phyloP scores from a whole-genome alignment of 2,329 filamentous ascomycete species.

The Neophaeococcomyces mojaviensis region DNA sequence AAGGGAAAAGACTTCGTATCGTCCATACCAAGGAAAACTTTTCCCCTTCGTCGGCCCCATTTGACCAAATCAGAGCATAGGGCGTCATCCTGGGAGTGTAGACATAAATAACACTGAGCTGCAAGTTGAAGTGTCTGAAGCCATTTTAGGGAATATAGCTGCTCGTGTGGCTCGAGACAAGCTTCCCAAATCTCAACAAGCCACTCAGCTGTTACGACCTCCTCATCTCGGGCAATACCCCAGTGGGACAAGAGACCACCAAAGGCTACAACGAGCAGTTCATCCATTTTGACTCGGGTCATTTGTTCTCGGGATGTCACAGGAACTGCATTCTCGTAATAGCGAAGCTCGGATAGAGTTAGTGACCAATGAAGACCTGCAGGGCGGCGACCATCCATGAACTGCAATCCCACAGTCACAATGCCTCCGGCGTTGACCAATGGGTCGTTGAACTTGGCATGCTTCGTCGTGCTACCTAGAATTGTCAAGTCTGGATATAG shows the following conservation, averaged over 20 bases:
- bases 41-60: too few species aligned
- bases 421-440: constrained; percentile 10
- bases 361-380: constrained; percentile 25
- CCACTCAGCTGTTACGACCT: too few species aligned
- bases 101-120: too few species aligned
- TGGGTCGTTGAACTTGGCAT: constrained; percentile 20
- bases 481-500: constrained; percentile 34
- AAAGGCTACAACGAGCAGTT: constrained; percentile 5
- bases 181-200: too few species aligned
- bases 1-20: too few species aligned
- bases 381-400: not conserved
- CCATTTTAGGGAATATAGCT: too few species aligned
- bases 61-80: too few species aligned
- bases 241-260: not conserved
- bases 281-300: constrained; percentile 13
- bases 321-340: constrained; percentile 23
- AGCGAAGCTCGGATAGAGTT: constrained; percentile 21
- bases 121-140: too few species aligned
- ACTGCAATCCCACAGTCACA: constrained; percentile 20
- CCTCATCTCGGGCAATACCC: too few species aligned
- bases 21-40: too few species aligned
- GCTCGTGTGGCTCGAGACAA: too few species aligned
- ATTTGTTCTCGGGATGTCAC: not conserved
- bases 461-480: constrained; percentile 48
- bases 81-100: too few species aligned